Base-by-base conservation (phyloP, 139 green algal genomes). In the Mesostigma viride region DNA sequence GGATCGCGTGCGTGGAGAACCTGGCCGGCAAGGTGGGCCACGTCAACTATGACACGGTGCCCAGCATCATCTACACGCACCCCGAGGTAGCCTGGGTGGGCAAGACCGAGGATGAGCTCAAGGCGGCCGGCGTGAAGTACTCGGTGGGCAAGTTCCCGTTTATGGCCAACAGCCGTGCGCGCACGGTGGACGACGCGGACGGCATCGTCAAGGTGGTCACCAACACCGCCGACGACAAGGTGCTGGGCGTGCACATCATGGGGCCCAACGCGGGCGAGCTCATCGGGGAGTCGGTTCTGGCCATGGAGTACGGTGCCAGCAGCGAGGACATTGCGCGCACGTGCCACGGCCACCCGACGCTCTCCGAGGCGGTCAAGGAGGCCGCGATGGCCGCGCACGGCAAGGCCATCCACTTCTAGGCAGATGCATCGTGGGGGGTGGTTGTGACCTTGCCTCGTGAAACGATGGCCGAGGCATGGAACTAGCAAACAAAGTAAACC, bases 31-130 rank as follows among this genome's bases (percentile, higher is more conserved):
- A 90, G 68, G 69, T 74, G 5, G 93, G 92, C 17, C 91, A 99
- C 69, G 91, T 98, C 3, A 95, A 99, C 82, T 99, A 99, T 81
- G 81, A 85, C 80, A 96, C 86, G 1, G 87, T 99, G 31, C 94
- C 94, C 0, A 82, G 69, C 73, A 96, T 99, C 71, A 82, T 97
- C n/a, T 99, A 99, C 84, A 99, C 94, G 0, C 83, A 87, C 67
- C 90, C 90, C 1, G 91, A 97, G 77, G 85, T 95, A 1, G 87
- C 87, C 1, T 85, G 67, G 31, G 84, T 94, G 14, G 89, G 89
- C 14, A 83, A 83, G 36, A 95, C 86, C 0, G 88, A 96, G 78
- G 88, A 90, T 32, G 61, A 94, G 67, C 68, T 71, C 62, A 94
- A 95, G 77, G 79, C 56, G 11, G 66, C 69, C n/a, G 89, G 82